Percentiles rank a stretch among this genome's conserved stretches.
These are phyloP conservation scores for Coemansia sp. DNA, from an alignment of 192 early-diverging fungal species.

Conservation along the genomic window DNA sequence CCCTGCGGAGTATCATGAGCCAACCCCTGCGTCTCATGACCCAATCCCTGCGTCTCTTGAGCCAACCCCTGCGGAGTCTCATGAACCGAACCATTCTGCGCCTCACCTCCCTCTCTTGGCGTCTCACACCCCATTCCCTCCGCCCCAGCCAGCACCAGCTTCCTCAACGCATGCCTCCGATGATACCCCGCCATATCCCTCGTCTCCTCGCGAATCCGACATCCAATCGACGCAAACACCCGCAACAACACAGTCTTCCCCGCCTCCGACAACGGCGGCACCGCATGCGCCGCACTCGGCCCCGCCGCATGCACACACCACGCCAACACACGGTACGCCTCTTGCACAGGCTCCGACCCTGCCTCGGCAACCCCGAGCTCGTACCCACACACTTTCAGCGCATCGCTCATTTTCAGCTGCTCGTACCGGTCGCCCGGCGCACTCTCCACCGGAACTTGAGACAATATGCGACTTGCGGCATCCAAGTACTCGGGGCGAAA, in stretches of 20 bases:
- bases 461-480: conserved; percentile 3
- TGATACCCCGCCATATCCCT: conserved; percentile 50
- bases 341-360: conserved; percentile 14
- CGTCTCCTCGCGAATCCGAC: conserved; percentile 39
- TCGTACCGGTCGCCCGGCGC: conserved; percentile 37
- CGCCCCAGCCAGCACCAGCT: conserved; percentile 28
- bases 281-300: conserved; percentile 17
- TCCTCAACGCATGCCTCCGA: conserved; percentile 39
- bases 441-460: conserved; percentile 19
- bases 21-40: too few relatives aligned
- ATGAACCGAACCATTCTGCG: not conserved
- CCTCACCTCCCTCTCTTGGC: not conserved
- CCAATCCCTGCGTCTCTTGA: too few relatives aligned
- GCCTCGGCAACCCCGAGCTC: conserved; percentile 24
- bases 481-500: conserved; percentile 26
- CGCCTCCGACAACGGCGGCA: conserved; percentile 28
- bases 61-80: too few relatives aligned
- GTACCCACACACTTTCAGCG: conserved; percentile 50
- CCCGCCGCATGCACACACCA: conserved; percentile 39
- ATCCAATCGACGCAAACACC: conserved; percentile 37
- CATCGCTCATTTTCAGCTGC: conserved; percentile 49
- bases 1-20: too few relatives aligned
- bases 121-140: not conserved
- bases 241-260: conserved; percentile 23
- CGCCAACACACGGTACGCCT: conserved; percentile 36